Evolutionary conservation across 1,284 basidiomycete genomes (phyloP).

Genomic region (Microbotryum intermedium): DNA sequence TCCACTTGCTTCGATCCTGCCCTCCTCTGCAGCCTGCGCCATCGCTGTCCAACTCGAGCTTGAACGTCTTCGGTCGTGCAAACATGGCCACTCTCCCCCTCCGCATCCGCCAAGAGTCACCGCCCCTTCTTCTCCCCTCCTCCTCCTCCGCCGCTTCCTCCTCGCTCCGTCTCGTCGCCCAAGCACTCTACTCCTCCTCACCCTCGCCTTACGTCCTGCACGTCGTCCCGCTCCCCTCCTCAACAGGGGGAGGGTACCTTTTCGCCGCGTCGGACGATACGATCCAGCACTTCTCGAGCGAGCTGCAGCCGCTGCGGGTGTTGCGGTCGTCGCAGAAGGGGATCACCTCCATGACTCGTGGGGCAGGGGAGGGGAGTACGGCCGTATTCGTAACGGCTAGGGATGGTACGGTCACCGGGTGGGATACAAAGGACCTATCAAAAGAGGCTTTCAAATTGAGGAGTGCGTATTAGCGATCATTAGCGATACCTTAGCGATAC

Average conservation of each 20-base stretch:
- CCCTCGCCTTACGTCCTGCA: slow-evolving; percentile 29
- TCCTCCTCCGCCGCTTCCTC: background rate
- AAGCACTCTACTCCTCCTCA: slow-evolving; percentile 4
- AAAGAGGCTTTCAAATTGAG: slow-evolving; percentile 26
- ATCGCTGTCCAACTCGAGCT: too few relatives aligned
- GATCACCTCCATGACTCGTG: slow-evolving; percentile 14
- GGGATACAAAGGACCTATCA: slow-evolving; percentile 18
- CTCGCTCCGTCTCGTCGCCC: slow-evolving; percentile 18
- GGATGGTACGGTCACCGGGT: slow-evolving; percentile 25
- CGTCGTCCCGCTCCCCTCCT: slow-evolving; percentile 3
- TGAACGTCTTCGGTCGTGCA: too few relatives aligned
- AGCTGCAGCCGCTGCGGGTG: slow-evolving; percentile 18
- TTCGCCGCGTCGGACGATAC: slow-evolving; percentile 30
- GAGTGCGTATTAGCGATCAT: slow-evolving; percentile 1
- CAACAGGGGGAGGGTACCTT: slow-evolving; percentile 17
- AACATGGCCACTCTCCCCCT: too few relatives aligned
- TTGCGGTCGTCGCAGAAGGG: slow-evolving; percentile 17
- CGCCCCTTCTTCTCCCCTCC: slow-evolving; percentile 23
- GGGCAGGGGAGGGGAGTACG: slow-evolving; percentile 17
- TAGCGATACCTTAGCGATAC: background rate
- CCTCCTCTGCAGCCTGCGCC: too few relatives aligned
- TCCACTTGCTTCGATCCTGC: too few relatives aligned
- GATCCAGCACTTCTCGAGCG: slow-evolving; percentile 23
- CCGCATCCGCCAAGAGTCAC: background rate
- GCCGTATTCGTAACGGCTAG: slow-evolving; percentile 27